Evolutionary conservation across 2,329 filamentous ascomycete genomes (phyloP), one percentile per base, ranked within the genome.

Genomic region (Pseudocercospora eumusae): DNA sequence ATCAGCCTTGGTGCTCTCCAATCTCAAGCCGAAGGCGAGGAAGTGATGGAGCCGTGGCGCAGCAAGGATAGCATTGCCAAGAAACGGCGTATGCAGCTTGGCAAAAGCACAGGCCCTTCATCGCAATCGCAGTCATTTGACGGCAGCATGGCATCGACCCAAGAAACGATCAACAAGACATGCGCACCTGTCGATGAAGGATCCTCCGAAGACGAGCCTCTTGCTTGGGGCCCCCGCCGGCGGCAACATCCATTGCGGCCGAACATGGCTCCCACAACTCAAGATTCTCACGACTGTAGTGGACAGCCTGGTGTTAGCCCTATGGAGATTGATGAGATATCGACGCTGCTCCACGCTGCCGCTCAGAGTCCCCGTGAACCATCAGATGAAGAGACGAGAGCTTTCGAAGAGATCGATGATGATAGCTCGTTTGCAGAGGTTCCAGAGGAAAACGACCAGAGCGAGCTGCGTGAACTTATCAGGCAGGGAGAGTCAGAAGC

Each of bases 401-500:
- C 57, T 28, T 49, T 60, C 11, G 57, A 25, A 21, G 49, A 31
- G 11, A n/a, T 20, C 2, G 28, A 20, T 5, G 42, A 59, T 21
- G 56, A 59, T 6, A 18, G 13, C 36, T 18, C 36, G 36, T 15
- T 40, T 40, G 36, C 36, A 5, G 8, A n/a, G 6, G 18, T 18
- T 3, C 36, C 36, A 44, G 57, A 64, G 42, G 45, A 44, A 20
- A 53, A 47, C 10, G 27, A 54, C 21, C 52, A 54, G 52, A 23
- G 27, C 8, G 52, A 54, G 15, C 31, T 57, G 18, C 31, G 21
- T 31, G 27, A 61, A 63, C 10, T 62, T 21, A 45, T 60, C 55
- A 28, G 61, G 52, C 15, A 52, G 20, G 52, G 40, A 21, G 28
- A 33, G 15, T n/a, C n/a, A 21, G 13, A 54, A 13, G 52, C 31